Base-by-base conservation (phyloP, 2,329 filamentous ascomycete genomes). In the Beauveria sp. region DNA sequence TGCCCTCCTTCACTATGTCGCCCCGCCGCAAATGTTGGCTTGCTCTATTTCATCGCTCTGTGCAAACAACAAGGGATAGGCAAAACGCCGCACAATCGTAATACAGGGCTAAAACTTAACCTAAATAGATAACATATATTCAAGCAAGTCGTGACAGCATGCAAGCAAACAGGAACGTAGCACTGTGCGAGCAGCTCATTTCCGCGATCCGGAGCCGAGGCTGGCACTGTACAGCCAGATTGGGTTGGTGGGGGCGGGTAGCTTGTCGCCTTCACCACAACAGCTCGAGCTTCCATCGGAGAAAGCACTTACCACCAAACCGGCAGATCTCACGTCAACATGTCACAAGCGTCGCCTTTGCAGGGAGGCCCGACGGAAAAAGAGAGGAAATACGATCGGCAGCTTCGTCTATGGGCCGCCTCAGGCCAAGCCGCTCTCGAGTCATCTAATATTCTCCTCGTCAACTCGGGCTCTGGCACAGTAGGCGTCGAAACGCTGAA, bases 381-480 rank as follows among this genome's bases (percentile, higher is more conserved):
- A 70, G 83, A 86, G 65, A 85, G 84, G 74, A 96, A 91, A 71
- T 99, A 99, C 77, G 95, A 99, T 74, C 87, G 95, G 58, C 95
- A 99, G 75, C 86, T 99, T 46, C 88, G 96, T 58, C 79, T 99
- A 16, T 99, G 95, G 95, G 96, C 93, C 64, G 92, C 93, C 47
- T 91, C 86, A 56, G 95, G 95, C 20, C 95, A 99, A 73, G 83
- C 88, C 66, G 93, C 93, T 18, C 81, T 99, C 2, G 96, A 99
- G 74, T 86, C 91, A 61, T 90, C 95, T 24, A 90, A 96, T 67
- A 87, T 99, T n/a, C 83, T 98, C 14, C 82, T 99, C 5, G 79
- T 99, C 63, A 97, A 96, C 74, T 90, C 89, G 1, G 89, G 91
- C 2, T 77, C 88, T n/a, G 93, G 93, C 10, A 90, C 92, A 2